Conservation (phyloP, 768 basidiomycete species). For the Hericium rajendrae region DNA sequence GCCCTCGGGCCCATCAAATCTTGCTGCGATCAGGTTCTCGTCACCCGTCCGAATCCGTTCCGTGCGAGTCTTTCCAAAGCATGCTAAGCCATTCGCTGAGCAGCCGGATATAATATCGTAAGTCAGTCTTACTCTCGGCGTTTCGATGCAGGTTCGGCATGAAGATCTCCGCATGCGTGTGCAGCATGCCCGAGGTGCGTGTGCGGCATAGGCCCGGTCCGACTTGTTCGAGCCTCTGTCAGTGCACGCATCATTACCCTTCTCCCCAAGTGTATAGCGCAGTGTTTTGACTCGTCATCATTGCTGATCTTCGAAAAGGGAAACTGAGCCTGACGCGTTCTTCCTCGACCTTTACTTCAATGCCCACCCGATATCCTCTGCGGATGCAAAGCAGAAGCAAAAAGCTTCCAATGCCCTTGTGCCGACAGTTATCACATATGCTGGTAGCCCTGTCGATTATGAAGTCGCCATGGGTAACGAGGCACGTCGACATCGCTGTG, state of each 20-base stretch:
- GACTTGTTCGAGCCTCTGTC: background rate
- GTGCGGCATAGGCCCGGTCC: background rate
- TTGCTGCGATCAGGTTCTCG: constrained; percentile 67
- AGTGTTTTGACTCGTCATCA: background rate
- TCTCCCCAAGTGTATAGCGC: background rate
- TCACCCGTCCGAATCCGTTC: constrained; percentile 58
- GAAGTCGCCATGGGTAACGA: constrained; percentile 60
- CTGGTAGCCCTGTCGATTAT: constrained; percentile 60
- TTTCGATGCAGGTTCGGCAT: background rate
- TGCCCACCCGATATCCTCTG: constrained; percentile 42
- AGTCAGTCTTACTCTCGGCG: constrained; percentile 14
- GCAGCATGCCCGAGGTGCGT: background rate
- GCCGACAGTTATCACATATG: constrained; percentile 61
- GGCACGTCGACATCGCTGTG: constrained; percentile 28
- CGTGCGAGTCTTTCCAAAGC: constrained; percentile 62
- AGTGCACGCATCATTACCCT: background rate
- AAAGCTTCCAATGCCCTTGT: constrained; percentile 64
- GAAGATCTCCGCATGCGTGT: too few relatives aligned
- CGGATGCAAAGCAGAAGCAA: constrained; percentile 44
- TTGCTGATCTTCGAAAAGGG: constrained; percentile 27
- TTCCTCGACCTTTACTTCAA: constrained; percentile 71
- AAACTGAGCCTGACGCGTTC: constrained; percentile 66
- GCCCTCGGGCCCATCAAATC: constrained; percentile 44
- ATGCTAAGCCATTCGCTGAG: constrained; percentile 49
- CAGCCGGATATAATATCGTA: constrained; percentile 57